These are phyloP conservation scores for Penicillium vulpinum DNA, from an alignment of 2,329 filamentous ascomycete genomes.

Conservation along the genomic window DNA sequence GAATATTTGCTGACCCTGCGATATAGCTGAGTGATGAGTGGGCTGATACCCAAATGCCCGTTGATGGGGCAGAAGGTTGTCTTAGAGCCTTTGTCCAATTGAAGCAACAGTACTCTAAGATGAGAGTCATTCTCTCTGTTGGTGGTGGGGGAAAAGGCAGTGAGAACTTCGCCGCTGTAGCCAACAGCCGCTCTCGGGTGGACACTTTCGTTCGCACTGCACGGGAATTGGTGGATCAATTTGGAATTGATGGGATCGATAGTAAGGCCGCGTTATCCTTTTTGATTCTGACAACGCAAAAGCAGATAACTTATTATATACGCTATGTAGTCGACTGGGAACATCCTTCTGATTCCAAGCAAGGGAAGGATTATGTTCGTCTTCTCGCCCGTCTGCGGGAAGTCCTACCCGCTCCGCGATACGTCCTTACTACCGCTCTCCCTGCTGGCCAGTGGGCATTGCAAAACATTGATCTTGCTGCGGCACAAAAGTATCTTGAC, in stretches of 20 bases:
- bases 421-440: slow-evolving; percentile 70
- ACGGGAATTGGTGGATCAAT: slow-evolving; percentile 66
- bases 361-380: slow-evolving; percentile 69
- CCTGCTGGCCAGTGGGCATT: slow-evolving; percentile 67
- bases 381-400: slow-evolving; percentile 67
- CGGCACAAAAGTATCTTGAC: slow-evolving; percentile 67
- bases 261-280: slow-evolving; percentile 52
- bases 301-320: background rate
- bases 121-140: slow-evolving; percentile 75
- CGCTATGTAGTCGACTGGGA: slow-evolving; percentile 72
- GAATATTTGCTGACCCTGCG: slow-evolving; percentile 2
- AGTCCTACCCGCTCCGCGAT: slow-evolving; percentile 67
- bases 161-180: slow-evolving; percentile 67
- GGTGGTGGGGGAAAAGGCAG: slow-evolving; percentile 66
- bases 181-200: slow-evolving; percentile 59
- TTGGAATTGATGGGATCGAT: slow-evolving; percentile 73
- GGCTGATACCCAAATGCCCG: slow-evolving; percentile 70
- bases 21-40: slow-evolving; percentile 73
- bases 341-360: slow-evolving; percentile 64
- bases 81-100: slow-evolving; percentile 71
- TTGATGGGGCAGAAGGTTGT: slow-evolving; percentile 70
- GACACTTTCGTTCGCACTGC: slow-evolving; percentile 72
- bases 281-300: background rate
- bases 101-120: slow-evolving; percentile 67
- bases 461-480: slow-evolving; percentile 66